Evolutionary conservation across 176 grass and related monocot genomes (phyloP).

Genomic region (Echinochloa phyllopogon): DNA sequence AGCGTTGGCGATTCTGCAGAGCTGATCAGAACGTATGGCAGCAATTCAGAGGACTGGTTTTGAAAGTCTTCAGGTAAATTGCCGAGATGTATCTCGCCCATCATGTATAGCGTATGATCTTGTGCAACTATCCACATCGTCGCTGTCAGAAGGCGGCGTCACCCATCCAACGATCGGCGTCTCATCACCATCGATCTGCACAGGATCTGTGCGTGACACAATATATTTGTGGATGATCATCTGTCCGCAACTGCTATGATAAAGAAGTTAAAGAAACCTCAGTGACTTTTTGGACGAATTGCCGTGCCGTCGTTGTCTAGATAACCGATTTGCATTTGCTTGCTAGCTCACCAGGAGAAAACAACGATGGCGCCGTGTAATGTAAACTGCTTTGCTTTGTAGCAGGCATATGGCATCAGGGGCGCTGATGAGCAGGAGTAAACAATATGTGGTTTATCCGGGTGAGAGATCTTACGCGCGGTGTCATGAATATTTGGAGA

Average conservation of each 20-base stretch:
- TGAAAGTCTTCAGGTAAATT: neutral
- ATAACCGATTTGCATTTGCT: neutral
- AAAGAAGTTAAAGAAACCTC: neutral
- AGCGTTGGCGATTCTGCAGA: neutral
- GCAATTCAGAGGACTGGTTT: neutral
- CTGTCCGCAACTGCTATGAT: neutral
- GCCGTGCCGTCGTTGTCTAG: neutral
- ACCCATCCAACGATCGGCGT: neutral
- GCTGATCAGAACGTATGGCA: neutral
- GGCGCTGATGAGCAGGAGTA: neutral
- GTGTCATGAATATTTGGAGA: constrained; percentile 12
- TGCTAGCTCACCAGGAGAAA: neutral
- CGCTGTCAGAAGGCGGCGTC: neutral
- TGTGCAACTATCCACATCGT: neutral
- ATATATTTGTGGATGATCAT: neutral
- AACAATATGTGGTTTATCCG: neutral
- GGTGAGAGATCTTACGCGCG: constrained; percentile 1
- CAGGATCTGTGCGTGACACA: neutral
- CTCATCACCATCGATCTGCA: neutral
- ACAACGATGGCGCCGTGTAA: neutral
- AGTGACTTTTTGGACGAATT: neutral
- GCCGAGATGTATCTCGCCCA: too few species aligned
- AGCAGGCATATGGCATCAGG: neutral
- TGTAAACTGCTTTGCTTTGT: neutral
- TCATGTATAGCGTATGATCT: neutral